Evolutionary conservation across 2,329 filamentous ascomycete species (phyloP).

Genomic region (Fusarium incarnatum): DNA sequence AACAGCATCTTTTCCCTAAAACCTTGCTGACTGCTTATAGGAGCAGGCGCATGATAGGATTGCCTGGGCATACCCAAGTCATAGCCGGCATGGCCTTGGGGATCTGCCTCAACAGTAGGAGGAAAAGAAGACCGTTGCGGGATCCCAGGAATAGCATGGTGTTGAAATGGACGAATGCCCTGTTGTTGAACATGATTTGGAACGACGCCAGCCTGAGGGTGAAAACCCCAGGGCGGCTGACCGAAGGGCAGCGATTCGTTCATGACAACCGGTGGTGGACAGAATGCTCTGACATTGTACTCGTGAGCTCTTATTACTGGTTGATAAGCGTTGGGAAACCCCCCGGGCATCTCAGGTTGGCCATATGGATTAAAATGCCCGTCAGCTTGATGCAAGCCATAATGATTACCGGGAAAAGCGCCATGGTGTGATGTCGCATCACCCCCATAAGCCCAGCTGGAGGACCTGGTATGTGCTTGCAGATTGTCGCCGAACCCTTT

Average conservation of each 20-base stretch:
- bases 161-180: slow-evolving; percentile 20
- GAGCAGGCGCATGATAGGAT: slow-evolving; percentile 16
- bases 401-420: slow-evolving; percentile 25
- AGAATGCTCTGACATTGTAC: slow-evolving; percentile 54
- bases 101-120: slow-evolving; percentile 13
- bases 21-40: slow-evolving; percentile 43
- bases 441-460: slow-evolving; percentile 32
- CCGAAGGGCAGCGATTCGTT: slow-evolving; percentile 49
- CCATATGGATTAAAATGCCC: slow-evolving; percentile 29
- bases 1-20: slow-evolving; percentile 77
- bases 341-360: slow-evolving; percentile 31
- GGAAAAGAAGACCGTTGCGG: slow-evolving; percentile 26
- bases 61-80: slow-evolving; percentile 13
- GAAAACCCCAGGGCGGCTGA: slow-evolving; percentile 43
- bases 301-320: slow-evolving; percentile 52
- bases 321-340: slow-evolving; percentile 45
- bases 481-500: slow-evolving; percentile 29
- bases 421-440: slow-evolving; percentile 27
- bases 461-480: slow-evolving; percentile 16
- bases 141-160: slow-evolving; percentile 23
- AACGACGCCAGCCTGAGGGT: slow-evolving; percentile 13
- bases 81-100: slow-evolving; percentile 15
- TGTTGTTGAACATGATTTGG: slow-evolving; percentile 29
- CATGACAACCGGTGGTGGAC: slow-evolving; percentile 51
- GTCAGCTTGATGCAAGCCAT: slow-evolving; percentile 24